Conservation (phyloP, 805 yeast species). For the Ogataea paraovalis region DNA sequence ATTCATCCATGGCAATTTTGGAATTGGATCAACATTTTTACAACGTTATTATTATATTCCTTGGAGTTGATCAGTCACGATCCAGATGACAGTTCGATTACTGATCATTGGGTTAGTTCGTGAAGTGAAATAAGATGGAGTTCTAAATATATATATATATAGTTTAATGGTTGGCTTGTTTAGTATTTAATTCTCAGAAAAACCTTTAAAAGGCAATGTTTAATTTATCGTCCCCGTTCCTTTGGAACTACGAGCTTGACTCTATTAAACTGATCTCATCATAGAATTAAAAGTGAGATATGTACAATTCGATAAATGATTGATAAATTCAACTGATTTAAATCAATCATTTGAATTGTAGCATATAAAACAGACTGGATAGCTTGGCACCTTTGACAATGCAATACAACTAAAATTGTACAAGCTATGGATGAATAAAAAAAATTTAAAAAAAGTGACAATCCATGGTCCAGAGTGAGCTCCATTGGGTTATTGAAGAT, state of each 20-base stretch:
- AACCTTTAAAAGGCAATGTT: conserved; percentile 16
- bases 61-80: conserved; percentile 56
- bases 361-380: background rate
- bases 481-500: conserved; percentile 66
- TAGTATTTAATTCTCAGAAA: conserved; percentile 17
- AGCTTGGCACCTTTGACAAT: conserved; percentile 69
- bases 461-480: conserved; percentile 74
- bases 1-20: conserved; percentile 89
- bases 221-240: conserved; percentile 51
- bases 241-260: conserved; percentile 78
- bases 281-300: conserved; percentile 30
- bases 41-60: conserved; percentile 74
- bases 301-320: background rate
- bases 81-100: conserved; percentile 32
- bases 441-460: conserved; percentile 33
- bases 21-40: conserved; percentile 92
- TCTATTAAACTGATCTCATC: conserved; percentile 78
- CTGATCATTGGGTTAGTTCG: conserved; percentile 28
- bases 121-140: too few relatives aligned
- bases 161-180: conserved; percentile 2
- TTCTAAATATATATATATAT: conserved; percentile 1
- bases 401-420: conserved; percentile 38
- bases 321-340: conserved; percentile 1
- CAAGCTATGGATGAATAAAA: conserved; percentile 24
- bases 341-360: background rate